These are phyloP conservation scores for Cladophialophora bantiana DNA, from an alignment of 2,329 filamentous ascomycete genomes.

Conservation along the genomic window DNA sequence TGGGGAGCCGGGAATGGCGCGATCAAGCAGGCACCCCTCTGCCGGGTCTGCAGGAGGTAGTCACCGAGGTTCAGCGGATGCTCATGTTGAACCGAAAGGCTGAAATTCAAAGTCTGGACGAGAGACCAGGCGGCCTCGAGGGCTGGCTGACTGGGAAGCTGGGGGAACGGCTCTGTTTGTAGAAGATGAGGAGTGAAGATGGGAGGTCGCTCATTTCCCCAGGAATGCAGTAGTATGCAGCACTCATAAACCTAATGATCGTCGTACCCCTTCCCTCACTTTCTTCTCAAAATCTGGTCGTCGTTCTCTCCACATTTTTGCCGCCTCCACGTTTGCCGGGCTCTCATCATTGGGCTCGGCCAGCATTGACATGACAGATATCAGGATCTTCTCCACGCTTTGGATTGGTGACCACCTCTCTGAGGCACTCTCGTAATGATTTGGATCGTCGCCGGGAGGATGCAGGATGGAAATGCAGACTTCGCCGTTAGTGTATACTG, in stretches of 20 bases:
- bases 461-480: constrained; percentile 99
- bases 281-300: constrained; percentile 83
- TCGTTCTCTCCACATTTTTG: constrained; percentile 92
- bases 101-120: constrained; percentile 65
- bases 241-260: constrained; percentile 70
- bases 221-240: not conserved
- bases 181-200: not conserved
- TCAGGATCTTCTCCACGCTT: constrained; percentile 95
- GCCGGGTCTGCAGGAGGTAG: constrained; percentile 46
- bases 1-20: constrained; percentile 62
- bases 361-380: constrained; percentile 97
- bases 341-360: constrained; percentile 97
- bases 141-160: constrained; percentile 48
- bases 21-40: constrained; percentile 55
- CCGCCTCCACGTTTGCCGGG: constrained; percentile 93
- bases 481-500: constrained; percentile 88
- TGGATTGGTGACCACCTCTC: constrained; percentile 98
- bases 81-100: constrained; percentile 68
- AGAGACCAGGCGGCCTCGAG: constrained; percentile 51
- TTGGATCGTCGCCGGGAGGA: constrained; percentile 93
- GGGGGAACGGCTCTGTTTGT: constrained; percentile 9
- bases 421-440: constrained; percentile 95
- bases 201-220: not conserved
- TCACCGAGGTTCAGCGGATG: constrained; percentile 65
- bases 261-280: constrained; percentile 81